Conservation (phyloP, 169 alveolate species). For the Plasmodium coatneyi region DNA sequence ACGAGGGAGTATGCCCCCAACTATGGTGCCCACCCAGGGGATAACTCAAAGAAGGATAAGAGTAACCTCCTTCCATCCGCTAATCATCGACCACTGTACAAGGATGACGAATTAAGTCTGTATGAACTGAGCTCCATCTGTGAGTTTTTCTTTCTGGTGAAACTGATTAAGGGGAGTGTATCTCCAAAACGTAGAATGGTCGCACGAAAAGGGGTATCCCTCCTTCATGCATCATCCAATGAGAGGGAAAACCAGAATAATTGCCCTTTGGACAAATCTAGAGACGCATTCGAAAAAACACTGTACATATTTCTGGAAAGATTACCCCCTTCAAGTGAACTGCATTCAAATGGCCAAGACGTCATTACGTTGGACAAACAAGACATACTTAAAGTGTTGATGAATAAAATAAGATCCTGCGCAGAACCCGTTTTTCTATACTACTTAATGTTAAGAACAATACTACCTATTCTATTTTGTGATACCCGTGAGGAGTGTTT, state of each 20-base stretch:
- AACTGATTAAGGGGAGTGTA: neutral
- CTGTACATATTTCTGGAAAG: constrained; percentile 26
- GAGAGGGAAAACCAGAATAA: neutral
- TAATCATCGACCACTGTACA: neutral
- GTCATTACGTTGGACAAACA: neutral
- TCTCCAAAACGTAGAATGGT: neutral
- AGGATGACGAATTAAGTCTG: constrained; percentile 8
- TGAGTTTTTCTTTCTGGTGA: constrained; percentile 55
- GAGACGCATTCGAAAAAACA: constrained; percentile 48
- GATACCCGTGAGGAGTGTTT: neutral
- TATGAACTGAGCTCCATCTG: constrained; percentile 65
- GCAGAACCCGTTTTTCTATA: constrained; percentile 25
- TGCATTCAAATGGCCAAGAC: neutral
- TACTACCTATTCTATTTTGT: constrained; percentile 19
- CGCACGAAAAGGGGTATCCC: neutral
- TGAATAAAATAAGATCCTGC: neutral
- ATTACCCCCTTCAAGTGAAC: neutral
- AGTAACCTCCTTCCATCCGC: neutral
- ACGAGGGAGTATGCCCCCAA: neutral
- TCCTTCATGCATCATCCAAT: neutral
- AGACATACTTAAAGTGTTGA: neutral
- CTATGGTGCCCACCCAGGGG: neutral
- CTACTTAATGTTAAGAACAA: constrained; percentile 37
- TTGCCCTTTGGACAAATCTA: neutral
- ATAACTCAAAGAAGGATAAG: neutral